Evolutionary conservation across 1,284 basidiomycete genomes (phyloP).

Genomic region (Fomitopsis palustris): DNA sequence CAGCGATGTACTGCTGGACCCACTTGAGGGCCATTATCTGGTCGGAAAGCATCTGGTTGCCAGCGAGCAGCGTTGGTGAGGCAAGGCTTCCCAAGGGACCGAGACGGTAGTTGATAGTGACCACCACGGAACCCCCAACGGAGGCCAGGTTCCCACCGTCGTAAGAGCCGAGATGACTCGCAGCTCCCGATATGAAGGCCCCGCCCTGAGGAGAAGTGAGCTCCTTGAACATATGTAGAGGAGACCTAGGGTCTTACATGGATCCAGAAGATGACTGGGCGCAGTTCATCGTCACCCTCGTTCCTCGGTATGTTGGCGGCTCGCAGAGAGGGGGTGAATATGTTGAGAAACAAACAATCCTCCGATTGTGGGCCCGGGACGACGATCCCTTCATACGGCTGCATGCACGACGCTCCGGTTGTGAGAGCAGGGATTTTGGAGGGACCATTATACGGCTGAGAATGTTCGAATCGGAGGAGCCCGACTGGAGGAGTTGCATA

Average conservation of each 20-base stretch:
- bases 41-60: neutral
- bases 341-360: neutral
- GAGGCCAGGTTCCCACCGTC: neutral
- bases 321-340: neutral
- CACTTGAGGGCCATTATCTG: neutral
- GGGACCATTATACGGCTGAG: neutral
- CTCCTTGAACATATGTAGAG: neutral
- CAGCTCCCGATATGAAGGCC: neutral
- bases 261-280: neutral
- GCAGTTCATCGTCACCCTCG: neutral
- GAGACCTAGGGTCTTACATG: neutral
- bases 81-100: neutral
- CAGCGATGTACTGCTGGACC: neutral
- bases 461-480: neutral
- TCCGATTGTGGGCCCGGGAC: neutral
- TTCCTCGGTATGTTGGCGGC: neutral
- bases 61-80: neutral
- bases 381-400: neutral
- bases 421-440: neutral
- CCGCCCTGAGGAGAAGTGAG: neutral
- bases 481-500: neutral
- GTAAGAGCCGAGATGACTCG: neutral
- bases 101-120: neutral
- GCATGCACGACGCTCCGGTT: neutral
- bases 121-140: neutral